Evolutionary conservation across 2,329 filamentous ascomycete genomes (phyloP).

Genomic region (Aspergillus felis): DNA sequence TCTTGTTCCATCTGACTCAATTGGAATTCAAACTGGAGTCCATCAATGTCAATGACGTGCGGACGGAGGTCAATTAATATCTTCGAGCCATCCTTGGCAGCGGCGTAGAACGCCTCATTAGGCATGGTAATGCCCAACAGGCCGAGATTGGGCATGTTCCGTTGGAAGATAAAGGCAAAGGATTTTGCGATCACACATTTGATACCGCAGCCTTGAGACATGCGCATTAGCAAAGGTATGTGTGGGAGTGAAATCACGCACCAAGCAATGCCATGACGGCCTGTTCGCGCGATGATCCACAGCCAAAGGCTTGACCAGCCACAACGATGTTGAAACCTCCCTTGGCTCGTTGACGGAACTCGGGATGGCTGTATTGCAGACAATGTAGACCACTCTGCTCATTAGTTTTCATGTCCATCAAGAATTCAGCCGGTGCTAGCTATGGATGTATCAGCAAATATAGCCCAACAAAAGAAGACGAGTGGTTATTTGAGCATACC

Average conservation of each 20-base stretch:
- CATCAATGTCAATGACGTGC: conserved; percentile 19
- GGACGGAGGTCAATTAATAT: conserved; percentile 36
- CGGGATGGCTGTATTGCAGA: conserved; percentile 39
- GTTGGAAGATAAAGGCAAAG: conserved; percentile 46
- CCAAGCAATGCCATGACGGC: conserved; percentile 41
- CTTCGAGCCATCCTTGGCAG: conserved; percentile 29
- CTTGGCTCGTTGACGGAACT: conserved; percentile 37
- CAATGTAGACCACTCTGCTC: conserved; percentile 39
- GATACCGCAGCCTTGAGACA: conserved; percentile 21
- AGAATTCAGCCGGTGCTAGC: conserved; percentile 40
- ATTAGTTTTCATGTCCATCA: conserved; percentile 27
- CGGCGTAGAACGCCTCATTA: conserved; percentile 38
- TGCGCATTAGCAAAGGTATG: background rate
- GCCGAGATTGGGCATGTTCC: conserved; percentile 46
- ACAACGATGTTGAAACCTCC: conserved; percentile 42
- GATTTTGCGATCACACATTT: conserved; percentile 44
- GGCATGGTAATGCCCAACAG: conserved; percentile 42
- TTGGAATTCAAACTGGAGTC: conserved; percentile 28
- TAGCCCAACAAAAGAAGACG: background rate
- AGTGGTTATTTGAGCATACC: conserved; percentile 18
- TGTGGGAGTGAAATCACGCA: background rate
- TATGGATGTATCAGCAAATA: conserved; percentile 10
- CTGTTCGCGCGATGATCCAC: conserved; percentile 45
- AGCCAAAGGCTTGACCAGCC: conserved; percentile 45
- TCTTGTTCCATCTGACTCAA: conserved; percentile 40